Evolutionary conservation across 495 filamentous ascomycete genomes (phyloP).

Genomic region (Hapsidospora chrysogenum): DNA sequence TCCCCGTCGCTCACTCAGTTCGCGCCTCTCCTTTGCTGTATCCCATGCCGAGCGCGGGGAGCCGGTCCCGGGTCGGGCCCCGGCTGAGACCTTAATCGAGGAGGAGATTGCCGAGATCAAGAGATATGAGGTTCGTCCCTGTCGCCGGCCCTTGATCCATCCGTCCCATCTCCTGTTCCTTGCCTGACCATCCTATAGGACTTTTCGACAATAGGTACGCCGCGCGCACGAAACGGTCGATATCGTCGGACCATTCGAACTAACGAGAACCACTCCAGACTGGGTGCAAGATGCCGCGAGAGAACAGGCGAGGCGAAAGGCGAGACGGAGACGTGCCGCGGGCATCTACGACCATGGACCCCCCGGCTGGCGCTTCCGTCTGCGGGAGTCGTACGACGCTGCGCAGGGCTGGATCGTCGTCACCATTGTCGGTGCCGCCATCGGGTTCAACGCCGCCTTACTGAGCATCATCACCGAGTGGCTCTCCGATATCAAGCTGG

Average conservation of each 20-base stretch:
- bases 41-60: constrained; percentile 47
- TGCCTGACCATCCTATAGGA: constrained; percentile 14
- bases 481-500: constrained; percentile 89
- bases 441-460: constrained; percentile 84
- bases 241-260: no score
- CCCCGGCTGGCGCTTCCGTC: constrained; percentile 64
- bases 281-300: constrained; percentile 97
- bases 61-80: constrained; percentile 19
- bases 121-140: constrained; percentile 91
- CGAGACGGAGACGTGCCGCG: constrained; percentile 52
- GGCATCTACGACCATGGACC: constrained; percentile 60
- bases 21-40: constrained; percentile 53
- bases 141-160: no score
- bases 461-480: constrained; percentile 95
- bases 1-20: constrained; percentile 45
- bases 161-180: not conserved
- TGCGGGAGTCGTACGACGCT: constrained; percentile 83
- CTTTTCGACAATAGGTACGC: constrained; percentile 81
- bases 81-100: constrained; percentile 43
- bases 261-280: constrained; percentile 34
- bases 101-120: constrained; percentile 98
- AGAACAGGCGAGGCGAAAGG: constrained; percentile 67
- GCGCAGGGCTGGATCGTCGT: constrained; percentile 98
- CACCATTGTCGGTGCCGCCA: constrained; percentile 79
- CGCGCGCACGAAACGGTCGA: no score